Base-by-base conservation (phyloP, 805 yeast genomes). In the Cyberlindnera americana region DNA sequence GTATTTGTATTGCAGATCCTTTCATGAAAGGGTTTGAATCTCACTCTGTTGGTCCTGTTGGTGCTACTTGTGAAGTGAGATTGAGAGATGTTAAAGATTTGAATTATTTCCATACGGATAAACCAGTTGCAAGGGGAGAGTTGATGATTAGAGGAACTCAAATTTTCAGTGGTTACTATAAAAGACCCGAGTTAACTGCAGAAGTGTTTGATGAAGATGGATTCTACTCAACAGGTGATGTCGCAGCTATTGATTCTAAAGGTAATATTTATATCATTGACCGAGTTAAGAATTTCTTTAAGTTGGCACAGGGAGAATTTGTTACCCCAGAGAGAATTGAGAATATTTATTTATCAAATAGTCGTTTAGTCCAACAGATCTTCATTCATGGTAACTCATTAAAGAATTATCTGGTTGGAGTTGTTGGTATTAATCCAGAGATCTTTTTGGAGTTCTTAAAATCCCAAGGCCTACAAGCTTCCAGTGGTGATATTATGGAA, bases 271-370 rank as follows among this genome's bases (percentile, higher is more conserved):
- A 58, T 47, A 77, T 79, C 40, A 67, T 75, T 50, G 81, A 75
- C 52, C 63, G 81, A 40, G 76, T 73, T 26, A 75, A 75, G 64
- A 75, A 75, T 52, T 74, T 75, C 60, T 75, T 74, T 65, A 75
- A 75, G 63, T 60, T 72, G 33, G 63, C 73, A 2, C 77, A 71
- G 53, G 77, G 76, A 31, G 77, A 71, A 60, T 80, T 78, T 54
- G 71, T 80, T 29, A 74, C 83, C 4, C 85, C 85, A n/a, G 86
- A 80, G 54, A 73, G 70, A 56, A 72, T 80, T 46, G 86, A 80
- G 52, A 77, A 75, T 53, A 61, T 61, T 15, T 78, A 79, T 54
- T 58, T 75, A 27, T 60, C 77, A 2, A 53, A 59, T 10, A 56
- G 58, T 66, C 46, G 64, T 75, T 4, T 44, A 61, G 28, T 46